Base-by-base conservation (phyloP, 176 grass and related monocot genomes). In the Chloris gayana region DNA sequence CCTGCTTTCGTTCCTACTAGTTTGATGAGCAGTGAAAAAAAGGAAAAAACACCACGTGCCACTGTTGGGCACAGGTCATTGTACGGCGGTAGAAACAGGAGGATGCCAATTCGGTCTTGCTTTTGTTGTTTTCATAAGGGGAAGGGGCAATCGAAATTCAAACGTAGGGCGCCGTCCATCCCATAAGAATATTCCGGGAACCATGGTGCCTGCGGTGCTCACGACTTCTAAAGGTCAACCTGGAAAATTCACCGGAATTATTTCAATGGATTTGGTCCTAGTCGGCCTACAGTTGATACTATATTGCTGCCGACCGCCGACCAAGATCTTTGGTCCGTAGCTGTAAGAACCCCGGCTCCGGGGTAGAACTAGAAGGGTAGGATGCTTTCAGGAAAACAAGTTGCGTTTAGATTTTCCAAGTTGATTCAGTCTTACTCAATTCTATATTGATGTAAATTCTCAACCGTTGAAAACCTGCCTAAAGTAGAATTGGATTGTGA, bases 271-370 rank as follows among this genome's bases (percentile, higher is more conserved):
- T 86, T 59, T 24, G 37, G 60, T 44, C 60, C 69, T 67, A 76
- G 9, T 80, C 84, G 25, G 22, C 31, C 79, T 73, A 49, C 14
- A 14, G 69, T 67, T 74, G 35, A 74, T n/a, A n/a, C n/a, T 38
- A 19, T 21, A 60, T 19, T 21, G 69, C 56, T 59, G 25, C 58
- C 25, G n/a, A 56, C 45, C 32, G 68, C 84, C 69, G 47, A 67
- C 69, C 45, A 66, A 34, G 5, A 80, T 34, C 59, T 44, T 44
- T 73, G 76, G 76, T 80, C 84, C 47, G 47, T 30, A 74, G 8
- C 47, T 34, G 5, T 35, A 45, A 64, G 27, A 78, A 57, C 46
- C 57, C n/a, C n/a, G n/a, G n/a, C n/a, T n/a, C 72, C 42, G 7
- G 18, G 15, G 21, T 6, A n/a, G n/a, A n/a, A n/a, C n/a, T 25